Evolutionary conservation across 257 asterid species (phyloP), one percentile per base, ranked within the genome.

Genomic region (Gentiana macrophylla): DNA sequence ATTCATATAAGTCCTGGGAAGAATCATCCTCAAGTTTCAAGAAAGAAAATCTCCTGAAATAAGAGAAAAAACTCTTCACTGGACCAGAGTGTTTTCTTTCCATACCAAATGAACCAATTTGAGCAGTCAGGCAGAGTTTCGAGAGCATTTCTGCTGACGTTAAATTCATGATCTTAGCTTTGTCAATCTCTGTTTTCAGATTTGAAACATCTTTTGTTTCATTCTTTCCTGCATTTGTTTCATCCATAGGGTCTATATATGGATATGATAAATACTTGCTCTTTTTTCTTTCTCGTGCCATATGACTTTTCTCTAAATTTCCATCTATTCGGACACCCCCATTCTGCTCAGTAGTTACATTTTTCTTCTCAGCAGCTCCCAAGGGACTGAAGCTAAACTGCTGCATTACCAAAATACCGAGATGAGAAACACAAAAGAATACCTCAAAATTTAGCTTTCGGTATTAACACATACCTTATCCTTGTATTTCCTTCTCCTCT

Each of bases 231-330:
- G 37, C 55, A 45, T 56, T 58, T 35, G 46, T 7, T 41, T 41
- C 46, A 41, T 41, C 46, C 46, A 4, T 5, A 41, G 46, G 46
- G 9, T 41, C 46, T 41, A 41, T 41, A 41, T 41, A 41, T 5
- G 46, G 46, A 41, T 41, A 41, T 41, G 46, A 41, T 41, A 41
- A 5, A 41, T 80, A 90, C 79, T 78, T 82, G 84, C 97, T 86
- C 80, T 79, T 90, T 74, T 67, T 89, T 76, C 89, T 77, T 52
- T 77, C 84, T 48, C 97, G 74, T 3, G 78, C 69, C 62, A 69
- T 78, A 44, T 45, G 43, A 35, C 78, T 60, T 58, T 71, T 79
- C 50, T 68, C 79, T 12, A 68, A 61, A 44, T 55, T 65, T 49
- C 50, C 56, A 32, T 56, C 52, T 1, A 64, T 53, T 12, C 43